These are phyloP conservation scores for Podospora sp. DNA, from an alignment of 495 filamentous ascomycete species.

Conservation along the genomic window DNA sequence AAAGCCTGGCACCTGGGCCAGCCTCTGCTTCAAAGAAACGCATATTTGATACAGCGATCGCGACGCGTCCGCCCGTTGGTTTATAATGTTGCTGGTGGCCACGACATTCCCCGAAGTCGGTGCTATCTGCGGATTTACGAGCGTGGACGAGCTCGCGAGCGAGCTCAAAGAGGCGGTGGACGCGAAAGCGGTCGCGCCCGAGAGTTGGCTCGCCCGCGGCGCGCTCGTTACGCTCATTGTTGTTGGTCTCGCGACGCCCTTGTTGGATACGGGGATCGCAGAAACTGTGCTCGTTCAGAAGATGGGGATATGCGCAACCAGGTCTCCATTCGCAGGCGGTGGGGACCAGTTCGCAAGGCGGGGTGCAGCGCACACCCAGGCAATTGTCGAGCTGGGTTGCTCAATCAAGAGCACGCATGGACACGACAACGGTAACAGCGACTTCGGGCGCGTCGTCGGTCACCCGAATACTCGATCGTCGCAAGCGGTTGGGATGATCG, in stretches of 20 bases:
- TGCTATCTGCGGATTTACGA: slow-evolving; percentile 36
- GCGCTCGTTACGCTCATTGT: slow-evolving; percentile 48
- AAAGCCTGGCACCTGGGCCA: slow-evolving; percentile 82
- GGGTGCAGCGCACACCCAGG: slow-evolving; percentile 22
- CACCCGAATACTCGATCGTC: background rate
- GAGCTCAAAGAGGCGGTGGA: slow-evolving; percentile 53
- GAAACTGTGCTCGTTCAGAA: slow-evolving; percentile 56
- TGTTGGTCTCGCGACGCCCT: slow-evolving; percentile 37
- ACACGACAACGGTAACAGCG: background rate
- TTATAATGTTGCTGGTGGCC: slow-evolving; percentile 89
- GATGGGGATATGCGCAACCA: slow-evolving; percentile 53
- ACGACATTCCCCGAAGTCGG: slow-evolving; percentile 56
- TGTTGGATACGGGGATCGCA: slow-evolving; percentile 45
- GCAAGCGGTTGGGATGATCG: background rate
- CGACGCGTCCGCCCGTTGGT: slow-evolving; percentile 83
- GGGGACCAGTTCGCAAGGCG: slow-evolving; percentile 24
- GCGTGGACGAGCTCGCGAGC: slow-evolving; percentile 45
- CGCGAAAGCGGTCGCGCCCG: slow-evolving; percentile 53
- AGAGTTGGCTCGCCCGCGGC: slow-evolving; percentile 56
- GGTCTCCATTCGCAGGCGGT: slow-evolving; percentile 42
- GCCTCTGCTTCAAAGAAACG: slow-evolving; percentile 74
- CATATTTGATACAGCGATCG: slow-evolving; percentile 94
- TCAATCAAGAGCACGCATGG: slow-evolving; percentile 16
- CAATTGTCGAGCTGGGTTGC: slow-evolving; percentile 1
- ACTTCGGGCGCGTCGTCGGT: background rate